Conservation (phyloP, 1,139 yeast genomes). For the Tardiomyces blankii region DNA sequence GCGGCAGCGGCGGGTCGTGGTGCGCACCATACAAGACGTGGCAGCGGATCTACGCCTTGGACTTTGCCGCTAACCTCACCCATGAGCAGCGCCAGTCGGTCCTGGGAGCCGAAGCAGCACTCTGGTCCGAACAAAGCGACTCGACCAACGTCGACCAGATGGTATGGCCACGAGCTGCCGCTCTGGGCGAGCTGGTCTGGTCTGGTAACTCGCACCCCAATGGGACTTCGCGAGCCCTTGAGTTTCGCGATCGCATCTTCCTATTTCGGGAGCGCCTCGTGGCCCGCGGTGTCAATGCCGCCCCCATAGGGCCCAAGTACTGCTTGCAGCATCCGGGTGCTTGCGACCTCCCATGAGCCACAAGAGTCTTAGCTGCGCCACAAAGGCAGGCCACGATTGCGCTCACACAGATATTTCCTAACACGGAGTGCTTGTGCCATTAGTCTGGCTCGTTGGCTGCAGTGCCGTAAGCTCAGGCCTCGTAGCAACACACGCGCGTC, state of each 20-base stretch:
- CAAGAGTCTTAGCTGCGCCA: no score
- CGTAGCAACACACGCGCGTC: no score
- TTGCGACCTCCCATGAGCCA: slow-evolving; percentile 24
- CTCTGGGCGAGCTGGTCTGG: slow-evolving; percentile 39
- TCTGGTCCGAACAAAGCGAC: slow-evolving; percentile 40
- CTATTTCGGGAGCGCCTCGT: slow-evolving; percentile 37
- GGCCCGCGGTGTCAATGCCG: slow-evolving; percentile 30
- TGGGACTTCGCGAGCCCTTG: slow-evolving; percentile 13
- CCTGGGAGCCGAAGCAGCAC: slow-evolving; percentile 36
- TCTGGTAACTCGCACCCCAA: slow-evolving; percentile 23
- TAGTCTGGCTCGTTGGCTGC: no score
- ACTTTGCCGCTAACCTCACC: slow-evolving; percentile 30
- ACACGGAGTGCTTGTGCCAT: no score
- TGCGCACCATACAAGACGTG: slow-evolving; percentile 41
- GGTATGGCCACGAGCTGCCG: slow-evolving; percentile 40
- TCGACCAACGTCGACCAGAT: slow-evolving; percentile 28
- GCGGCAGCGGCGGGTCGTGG: slow-evolving; percentile 36
- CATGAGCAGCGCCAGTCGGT: slow-evolving; percentile 26
- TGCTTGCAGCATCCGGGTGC: slow-evolving; percentile 34
- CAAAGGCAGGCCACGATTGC: no score
- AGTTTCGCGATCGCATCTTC: slow-evolving; percentile 31
- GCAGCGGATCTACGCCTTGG: slow-evolving; percentile 37
- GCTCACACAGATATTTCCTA: no score
- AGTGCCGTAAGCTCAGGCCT: no score
- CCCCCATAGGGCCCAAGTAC: slow-evolving; percentile 34